Percentiles rank a stretch among this genome's conserved stretches.
phyloP scores from a whole-genome alignment of 345 rosid genomes.

The Melastoma malabathricum region DNA sequence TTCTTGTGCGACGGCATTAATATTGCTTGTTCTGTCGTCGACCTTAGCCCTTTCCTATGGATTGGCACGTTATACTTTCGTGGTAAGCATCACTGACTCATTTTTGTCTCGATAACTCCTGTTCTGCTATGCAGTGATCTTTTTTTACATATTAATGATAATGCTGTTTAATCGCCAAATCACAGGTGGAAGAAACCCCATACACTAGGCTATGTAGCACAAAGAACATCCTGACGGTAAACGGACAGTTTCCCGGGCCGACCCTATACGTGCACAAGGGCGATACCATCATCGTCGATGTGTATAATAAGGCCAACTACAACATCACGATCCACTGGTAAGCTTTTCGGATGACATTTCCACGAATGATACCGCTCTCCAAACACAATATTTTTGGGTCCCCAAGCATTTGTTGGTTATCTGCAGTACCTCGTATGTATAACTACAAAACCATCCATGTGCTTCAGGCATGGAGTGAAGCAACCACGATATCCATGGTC shows the following conservation, averaged over 20 bases:
- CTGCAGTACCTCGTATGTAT: too few relatives aligned
- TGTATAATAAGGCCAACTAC: slow-evolving; percentile 12
- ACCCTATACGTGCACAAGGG: slow-evolving; percentile 14
- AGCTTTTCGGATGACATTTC: not conserved
- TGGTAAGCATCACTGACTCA: slow-evolving; percentile 1
- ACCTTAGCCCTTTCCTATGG: too few relatives aligned
- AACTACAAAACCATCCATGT: not conserved
- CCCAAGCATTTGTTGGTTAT: too few relatives aligned
- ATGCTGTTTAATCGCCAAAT: not conserved
- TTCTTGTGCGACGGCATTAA: too few relatives aligned
- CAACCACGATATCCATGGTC: slow-evolving; percentile 31
- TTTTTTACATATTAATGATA: too few relatives aligned
- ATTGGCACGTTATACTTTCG: slow-evolving; percentile 2
- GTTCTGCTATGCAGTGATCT: not conserved
- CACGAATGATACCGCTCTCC: not conserved
- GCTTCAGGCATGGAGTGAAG: slow-evolving; percentile 27
- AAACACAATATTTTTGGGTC: not conserved
- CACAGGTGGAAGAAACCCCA: slow-evolving; percentile 17
- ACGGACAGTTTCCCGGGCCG: slow-evolving; percentile 22
- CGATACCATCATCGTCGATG: slow-evolving; percentile 16
- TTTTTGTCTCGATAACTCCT: not conserved
- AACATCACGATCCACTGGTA: slow-evolving; percentile 30
- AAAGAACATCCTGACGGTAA: slow-evolving; percentile 21
- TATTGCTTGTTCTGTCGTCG: too few relatives aligned
- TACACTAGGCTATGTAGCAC: slow-evolving; percentile 20